Base-by-base conservation (phyloP, 176 grass and related monocot genomes). In the Aegilops speltoides region DNA sequence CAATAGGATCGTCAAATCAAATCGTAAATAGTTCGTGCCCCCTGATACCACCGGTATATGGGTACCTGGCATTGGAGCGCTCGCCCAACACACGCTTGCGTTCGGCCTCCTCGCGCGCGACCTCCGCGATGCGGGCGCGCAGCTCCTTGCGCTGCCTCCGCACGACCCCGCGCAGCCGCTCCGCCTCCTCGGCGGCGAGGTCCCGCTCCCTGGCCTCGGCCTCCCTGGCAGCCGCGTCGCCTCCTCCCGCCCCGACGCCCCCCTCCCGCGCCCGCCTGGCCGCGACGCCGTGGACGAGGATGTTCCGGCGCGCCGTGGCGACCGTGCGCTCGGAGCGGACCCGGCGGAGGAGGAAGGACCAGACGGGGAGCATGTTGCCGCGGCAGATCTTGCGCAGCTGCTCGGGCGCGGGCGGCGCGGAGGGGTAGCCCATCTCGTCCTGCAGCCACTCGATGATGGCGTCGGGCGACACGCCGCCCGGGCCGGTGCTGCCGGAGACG, bases 341-440 rank as follows among this genome's bases (percentile, higher is more conserved):
- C 16, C 97, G 89, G 74, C 89, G 92, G 85, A 96, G 87, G 38
- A 99, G 97, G 92, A 99, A 99, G 71, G 87, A 86, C 97, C 97
- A 96, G 41, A 96, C 82, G 24, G 94, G 97, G 82, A 96, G 90
- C 97, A 99, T 99, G 87, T 99, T 99, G 64, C 97, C 97, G 54
- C 97, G 92, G 91, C 97, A 99, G 97, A 99, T 99, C 94, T 99
- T 99, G 89, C 92, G 97, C 6, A 99, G 90, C 85, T 96, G 97
- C 16, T 99, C 97, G 25, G 91, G 82, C 2, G 97, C 87, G 7
- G 94, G 94, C 26, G 87, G 88, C 11, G 97, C 76, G 72, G 91
- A 94, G 14, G 97, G 94, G 90, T 91, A 96, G 10, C 97, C 97
- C 97, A 99, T 99, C 91, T 99, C 97, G 79, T 95, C 91, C 81